These are phyloP conservation scores for baker's yeast (Saccharomyces cerevisiae) DNA, from an alignment of 805 yeast species.

Conservation along the genomic window DNA sequence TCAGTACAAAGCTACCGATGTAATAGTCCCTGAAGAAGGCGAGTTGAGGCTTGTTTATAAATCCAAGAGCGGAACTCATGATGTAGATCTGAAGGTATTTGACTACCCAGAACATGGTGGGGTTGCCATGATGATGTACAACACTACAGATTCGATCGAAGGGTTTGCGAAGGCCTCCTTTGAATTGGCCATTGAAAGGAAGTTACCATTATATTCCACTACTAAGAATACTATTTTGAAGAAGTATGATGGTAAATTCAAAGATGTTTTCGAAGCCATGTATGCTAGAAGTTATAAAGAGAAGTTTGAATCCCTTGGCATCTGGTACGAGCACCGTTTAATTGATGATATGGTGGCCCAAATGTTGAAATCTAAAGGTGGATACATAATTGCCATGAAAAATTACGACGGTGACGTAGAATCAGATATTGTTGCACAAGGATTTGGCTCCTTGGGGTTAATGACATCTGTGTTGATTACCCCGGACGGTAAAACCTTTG, in stretches of 20 bases:
- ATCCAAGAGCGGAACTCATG: constrained; percentile 46
- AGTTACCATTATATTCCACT: constrained; percentile 73
- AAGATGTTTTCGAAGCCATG: constrained; percentile 80
- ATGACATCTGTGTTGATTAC: constrained; percentile 96
- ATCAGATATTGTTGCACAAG: constrained; percentile 95
- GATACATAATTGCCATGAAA: constrained; percentile 91
- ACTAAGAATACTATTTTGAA: constrained; percentile 94
- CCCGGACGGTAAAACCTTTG: constrained; percentile 95
- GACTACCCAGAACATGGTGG: constrained; percentile 52
- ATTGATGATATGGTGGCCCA: constrained; percentile 99
- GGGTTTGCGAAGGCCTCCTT: constrained; percentile 94
- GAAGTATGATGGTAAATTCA: constrained; percentile 90
- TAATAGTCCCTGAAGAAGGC: constrained; percentile 74
- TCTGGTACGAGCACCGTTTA: constrained; percentile 94
- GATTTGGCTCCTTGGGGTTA: constrained; percentile 91
- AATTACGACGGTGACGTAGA: constrained; percentile 98
- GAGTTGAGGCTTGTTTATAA: constrained; percentile 67
- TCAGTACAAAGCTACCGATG: constrained; percentile 89
- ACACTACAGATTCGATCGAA: constrained; percentile 81
- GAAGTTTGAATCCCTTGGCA: constrained; percentile 68
- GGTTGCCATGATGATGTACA: constrained; percentile 89
- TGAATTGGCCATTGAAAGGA: constrained; percentile 72
- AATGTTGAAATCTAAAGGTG: constrained; percentile 93
- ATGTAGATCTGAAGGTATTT: constrained; percentile 32
- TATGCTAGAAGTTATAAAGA: constrained; percentile 62